phyloP scores from a whole-genome alignment of 2,329 filamentous ascomycete species.

The Emmonsiellopsis sp. region DNA sequence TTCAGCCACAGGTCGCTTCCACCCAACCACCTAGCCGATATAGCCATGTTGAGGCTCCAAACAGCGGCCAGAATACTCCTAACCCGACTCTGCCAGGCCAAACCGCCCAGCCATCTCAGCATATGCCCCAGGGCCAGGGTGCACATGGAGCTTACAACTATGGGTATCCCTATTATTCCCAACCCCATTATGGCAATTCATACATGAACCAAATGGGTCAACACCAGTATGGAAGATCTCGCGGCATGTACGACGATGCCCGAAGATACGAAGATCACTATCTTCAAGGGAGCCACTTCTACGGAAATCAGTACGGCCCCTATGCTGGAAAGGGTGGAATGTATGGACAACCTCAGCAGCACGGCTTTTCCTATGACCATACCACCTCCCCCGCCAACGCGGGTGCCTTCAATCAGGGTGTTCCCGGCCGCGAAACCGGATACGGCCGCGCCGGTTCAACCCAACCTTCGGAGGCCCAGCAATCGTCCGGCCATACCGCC shows the following conservation, averaged over 20 bases:
- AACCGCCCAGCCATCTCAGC: slow-evolving; percentile 45
- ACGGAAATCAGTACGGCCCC: slow-evolving; percentile 41
- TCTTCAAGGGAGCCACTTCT: slow-evolving; percentile 45
- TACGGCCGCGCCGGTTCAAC: slow-evolving; percentile 52
- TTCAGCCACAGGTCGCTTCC: slow-evolving; percentile 49
- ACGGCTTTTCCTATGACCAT: slow-evolving; percentile 57
- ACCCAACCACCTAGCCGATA: slow-evolving; percentile 71
- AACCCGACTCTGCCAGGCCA: slow-evolving; percentile 60
- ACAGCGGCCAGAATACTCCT: slow-evolving; percentile 83
- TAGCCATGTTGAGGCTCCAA: slow-evolving; percentile 60
- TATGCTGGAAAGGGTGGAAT: slow-evolving; percentile 49
- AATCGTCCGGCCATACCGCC: slow-evolving; percentile 40
- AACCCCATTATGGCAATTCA: slow-evolving; percentile 50
- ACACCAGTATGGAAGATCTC: slow-evolving; percentile 39
- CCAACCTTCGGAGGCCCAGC: slow-evolving; percentile 47
- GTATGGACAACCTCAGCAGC: slow-evolving; percentile 54
- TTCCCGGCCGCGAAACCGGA: slow-evolving; percentile 46
- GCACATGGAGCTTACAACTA: slow-evolving; percentile 51
- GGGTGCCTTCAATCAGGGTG: slow-evolving; percentile 34
- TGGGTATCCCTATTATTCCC: slow-evolving; percentile 51
- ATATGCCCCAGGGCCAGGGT: slow-evolving; percentile 43
- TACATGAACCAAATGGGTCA: slow-evolving; percentile 50
- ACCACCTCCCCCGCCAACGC: slow-evolving; percentile 55
- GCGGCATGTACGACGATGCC: slow-evolving; percentile 42
- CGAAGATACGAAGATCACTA: slow-evolving; percentile 39